Evolutionary conservation across 176 grass and related monocot genomes (phyloP).

Genomic region (Elaeis guineensis): DNA sequence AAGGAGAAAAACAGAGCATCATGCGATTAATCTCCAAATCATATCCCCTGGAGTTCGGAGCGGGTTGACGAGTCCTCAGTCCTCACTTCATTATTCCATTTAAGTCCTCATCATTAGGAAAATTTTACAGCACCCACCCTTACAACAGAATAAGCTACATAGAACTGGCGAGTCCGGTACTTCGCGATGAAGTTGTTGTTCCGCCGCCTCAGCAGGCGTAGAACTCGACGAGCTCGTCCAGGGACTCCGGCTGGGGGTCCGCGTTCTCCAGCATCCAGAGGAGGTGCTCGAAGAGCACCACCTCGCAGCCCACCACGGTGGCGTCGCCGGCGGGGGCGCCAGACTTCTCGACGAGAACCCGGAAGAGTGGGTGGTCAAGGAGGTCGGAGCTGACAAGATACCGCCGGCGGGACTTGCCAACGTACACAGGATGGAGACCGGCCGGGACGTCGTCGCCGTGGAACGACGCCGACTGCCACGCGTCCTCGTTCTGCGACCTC

Average conservation of each 20-base stretch:
- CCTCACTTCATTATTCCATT: too few species aligned
- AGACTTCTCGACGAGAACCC: constrained; percentile 19
- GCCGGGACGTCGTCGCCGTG: constrained; percentile 54
- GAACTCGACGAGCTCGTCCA: constrained; percentile 89
- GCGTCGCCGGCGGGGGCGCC: constrained; percentile 2
- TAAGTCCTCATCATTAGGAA: too few species aligned
- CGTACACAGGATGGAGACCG: constrained; percentile 72
- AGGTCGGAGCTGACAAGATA: constrained; percentile 74
- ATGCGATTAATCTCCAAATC: too few species aligned
- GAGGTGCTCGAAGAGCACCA: constrained; percentile 96
- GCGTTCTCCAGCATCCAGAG: constrained; percentile 97
- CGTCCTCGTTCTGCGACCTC: constrained; percentile 8
- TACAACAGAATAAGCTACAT: too few species aligned
- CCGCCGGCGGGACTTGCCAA: constrained; percentile 80
- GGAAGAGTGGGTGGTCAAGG: constrained; percentile 71
- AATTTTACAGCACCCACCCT: too few species aligned
- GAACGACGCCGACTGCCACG: constrained; percentile 45
- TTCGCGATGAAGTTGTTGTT: too few species aligned
- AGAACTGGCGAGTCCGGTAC: too few species aligned
- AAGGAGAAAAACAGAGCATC: too few species aligned
- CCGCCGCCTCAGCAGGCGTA: constrained; percentile 52
- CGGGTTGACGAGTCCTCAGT: too few species aligned
- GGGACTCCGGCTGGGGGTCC: constrained; percentile 74
- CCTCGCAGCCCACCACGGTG: constrained; percentile 64
- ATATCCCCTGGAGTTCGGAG: too few species aligned